Evolutionary conservation across 1,139 yeast genomes (phyloP).

Genomic region (Sugiyamaella sp.): DNA sequence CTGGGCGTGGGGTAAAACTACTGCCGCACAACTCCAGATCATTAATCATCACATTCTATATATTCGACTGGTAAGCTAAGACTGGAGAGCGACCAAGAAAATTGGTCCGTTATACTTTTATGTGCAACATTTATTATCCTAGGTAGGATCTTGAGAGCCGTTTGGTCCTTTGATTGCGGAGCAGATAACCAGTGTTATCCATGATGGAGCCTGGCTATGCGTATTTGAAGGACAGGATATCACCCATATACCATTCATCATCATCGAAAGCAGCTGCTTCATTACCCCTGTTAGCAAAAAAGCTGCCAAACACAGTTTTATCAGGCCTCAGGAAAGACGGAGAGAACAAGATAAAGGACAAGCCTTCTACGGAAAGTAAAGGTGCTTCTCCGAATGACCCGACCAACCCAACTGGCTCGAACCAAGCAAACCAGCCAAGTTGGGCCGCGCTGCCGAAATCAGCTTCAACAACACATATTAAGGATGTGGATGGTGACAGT

Average conservation of each 20-base stretch:
- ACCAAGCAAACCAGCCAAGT: background rate
- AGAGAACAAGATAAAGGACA: slow-evolving; percentile 1
- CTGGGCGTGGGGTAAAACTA: no score
- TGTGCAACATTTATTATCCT: no score
- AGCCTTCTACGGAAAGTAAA: background rate
- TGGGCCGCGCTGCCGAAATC: background rate
- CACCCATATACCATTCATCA: slow-evolving; percentile 17
- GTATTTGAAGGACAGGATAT: slow-evolving; percentile 14
- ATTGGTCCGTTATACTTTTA: no score
- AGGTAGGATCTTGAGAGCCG: no score
- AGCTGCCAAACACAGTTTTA: slow-evolving; percentile 8
- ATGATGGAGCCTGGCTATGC: slow-evolving; percentile 19
- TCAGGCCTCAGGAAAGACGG: slow-evolving; percentile 5
- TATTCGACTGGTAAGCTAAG: background rate
- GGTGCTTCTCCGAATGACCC: slow-evolving; percentile 3
- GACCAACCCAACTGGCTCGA: background rate
- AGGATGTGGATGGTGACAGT: background rate
- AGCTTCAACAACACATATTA: background rate
- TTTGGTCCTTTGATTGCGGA: background rate
- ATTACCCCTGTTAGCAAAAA: slow-evolving; percentile 13
- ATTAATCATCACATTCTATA: background rate
- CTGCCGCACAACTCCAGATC: background rate
- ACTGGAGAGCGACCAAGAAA: background rate
- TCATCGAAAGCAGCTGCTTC: slow-evolving; percentile 16
- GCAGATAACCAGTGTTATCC: background rate